These are phyloP conservation scores for Usnea hakonensis DNA, from an alignment of 495 filamentous ascomycete genomes.

Conservation along the genomic window DNA sequence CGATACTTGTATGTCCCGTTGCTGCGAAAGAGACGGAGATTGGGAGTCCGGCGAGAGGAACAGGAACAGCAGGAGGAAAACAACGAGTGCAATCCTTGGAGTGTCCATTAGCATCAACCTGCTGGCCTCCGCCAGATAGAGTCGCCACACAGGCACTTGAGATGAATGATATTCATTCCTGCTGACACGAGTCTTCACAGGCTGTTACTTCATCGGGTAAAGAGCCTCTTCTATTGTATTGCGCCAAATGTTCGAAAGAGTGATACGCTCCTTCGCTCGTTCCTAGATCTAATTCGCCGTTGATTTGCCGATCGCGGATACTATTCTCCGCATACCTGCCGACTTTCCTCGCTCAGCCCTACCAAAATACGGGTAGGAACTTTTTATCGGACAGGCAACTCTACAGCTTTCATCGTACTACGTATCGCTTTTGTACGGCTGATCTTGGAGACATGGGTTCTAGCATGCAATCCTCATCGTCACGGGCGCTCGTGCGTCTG, in stretches of 20 bases:
- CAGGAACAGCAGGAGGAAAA: constrained; percentile 43
- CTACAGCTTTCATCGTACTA: not conserved
- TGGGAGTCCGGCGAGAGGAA: constrained; percentile 41
- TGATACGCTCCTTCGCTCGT: no score
- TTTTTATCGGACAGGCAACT: no score
- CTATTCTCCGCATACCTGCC: no score
- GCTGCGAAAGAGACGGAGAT: constrained; percentile 40
- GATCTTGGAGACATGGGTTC: not conserved
- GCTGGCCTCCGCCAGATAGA: not conserved
- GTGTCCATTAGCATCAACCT: constrained; percentile 15
- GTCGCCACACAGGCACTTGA: not conserved
- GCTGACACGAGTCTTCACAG: not conserved
- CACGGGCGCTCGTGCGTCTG: constrained; percentile 7
- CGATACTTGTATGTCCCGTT: constrained; percentile 38
- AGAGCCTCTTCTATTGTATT: not conserved
- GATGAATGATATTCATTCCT: not conserved
- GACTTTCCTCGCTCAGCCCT: no score
- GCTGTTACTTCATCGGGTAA: not conserved
- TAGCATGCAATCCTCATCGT: constrained; percentile 6
- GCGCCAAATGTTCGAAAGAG: not conserved
- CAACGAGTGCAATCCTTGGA: constrained; percentile 41
- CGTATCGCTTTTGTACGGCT: not conserved
- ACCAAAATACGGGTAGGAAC: no score
- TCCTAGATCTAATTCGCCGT: no score
- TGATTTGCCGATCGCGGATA: not conserved